phyloP scores from a whole-genome alignment of 2,329 filamentous ascomycete species.

The Pochonia chlamydosporia region DNA sequence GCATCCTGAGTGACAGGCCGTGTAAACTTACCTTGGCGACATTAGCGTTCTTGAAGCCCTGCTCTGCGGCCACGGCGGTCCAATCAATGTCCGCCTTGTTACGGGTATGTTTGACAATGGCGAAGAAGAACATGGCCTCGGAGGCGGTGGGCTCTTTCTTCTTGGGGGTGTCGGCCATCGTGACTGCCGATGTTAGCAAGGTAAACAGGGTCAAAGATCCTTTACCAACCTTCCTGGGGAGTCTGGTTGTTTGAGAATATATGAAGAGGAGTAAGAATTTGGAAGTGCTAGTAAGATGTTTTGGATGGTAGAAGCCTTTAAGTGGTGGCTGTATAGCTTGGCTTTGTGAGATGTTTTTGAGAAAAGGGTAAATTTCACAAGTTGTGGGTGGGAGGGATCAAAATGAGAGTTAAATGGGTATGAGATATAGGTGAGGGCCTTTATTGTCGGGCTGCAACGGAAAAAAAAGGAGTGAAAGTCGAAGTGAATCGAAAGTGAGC shows the following conservation, averaged over 20 bases:
- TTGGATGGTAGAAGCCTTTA: not conserved
- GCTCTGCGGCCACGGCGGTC: conserved; percentile 35
- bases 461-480: not conserved
- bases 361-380: not conserved
- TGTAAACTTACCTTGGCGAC: conserved; percentile 33
- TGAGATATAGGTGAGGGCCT: not conserved
- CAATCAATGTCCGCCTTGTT: conserved; percentile 43
- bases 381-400: not conserved
- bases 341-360: not conserved
- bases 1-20: too few species aligned
- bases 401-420: not conserved
- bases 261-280: not conserved
- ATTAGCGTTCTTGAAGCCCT: conserved; percentile 38
- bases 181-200: not conserved
- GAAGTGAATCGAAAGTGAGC: conserved; percentile 2
- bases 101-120: conserved; percentile 36
- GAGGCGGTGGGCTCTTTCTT: conserved; percentile 31
- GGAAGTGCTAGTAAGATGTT: not conserved
- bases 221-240: too few species aligned
- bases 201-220: too few species aligned
- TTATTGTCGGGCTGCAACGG: not conserved
- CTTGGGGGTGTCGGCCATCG: conserved; percentile 6
- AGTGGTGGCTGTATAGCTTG: not conserved
- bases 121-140: conserved; percentile 39
- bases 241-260: too few species aligned